These are phyloP conservation scores for Durio zibethinus DNA, from an alignment of 345 rosid genomes.

Conservation along the genomic window DNA sequence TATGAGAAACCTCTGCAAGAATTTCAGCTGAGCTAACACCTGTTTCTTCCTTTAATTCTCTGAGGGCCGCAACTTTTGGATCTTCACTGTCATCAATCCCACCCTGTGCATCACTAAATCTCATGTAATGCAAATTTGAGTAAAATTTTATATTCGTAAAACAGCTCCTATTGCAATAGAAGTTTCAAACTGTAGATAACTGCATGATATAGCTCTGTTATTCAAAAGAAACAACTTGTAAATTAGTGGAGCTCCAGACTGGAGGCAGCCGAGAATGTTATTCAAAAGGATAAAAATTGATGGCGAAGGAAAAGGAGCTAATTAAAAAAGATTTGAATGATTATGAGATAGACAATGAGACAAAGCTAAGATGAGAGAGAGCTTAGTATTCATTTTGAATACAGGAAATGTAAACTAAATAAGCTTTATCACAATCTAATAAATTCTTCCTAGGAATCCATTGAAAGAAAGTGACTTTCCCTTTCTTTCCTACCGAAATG, in stretches of 20 bases:
- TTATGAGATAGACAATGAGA: neutral
- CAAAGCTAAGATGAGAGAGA: neutral
- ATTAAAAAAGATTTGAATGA: neutral
- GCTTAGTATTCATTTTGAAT: neutral
- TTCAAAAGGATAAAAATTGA: neutral
- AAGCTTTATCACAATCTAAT: neutral
- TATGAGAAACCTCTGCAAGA: conserved; percentile 64
- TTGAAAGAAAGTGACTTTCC: neutral
- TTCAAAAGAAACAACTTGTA: neutral
- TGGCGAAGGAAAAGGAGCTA: neutral
- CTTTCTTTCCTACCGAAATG: neutral
- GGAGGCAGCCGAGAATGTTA: neutral
- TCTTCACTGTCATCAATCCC: conserved; percentile 91
- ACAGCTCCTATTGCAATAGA: neutral
- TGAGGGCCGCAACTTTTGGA: conserved; percentile 73
- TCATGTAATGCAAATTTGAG: neutral
- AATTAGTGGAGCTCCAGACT: neutral
- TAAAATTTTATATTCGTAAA: neutral
- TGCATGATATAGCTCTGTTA: neutral
- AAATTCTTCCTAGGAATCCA: neutral
- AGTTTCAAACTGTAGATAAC: neutral
- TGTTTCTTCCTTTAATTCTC: conserved; percentile 93
- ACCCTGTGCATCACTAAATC: conserved; percentile 45
- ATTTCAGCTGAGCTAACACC: conserved; percentile 79
- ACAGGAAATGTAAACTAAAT: neutral